Evolutionary conservation across 2,329 filamentous ascomycete genomes (phyloP), one percentile per base, ranked within the genome.

Genomic region (Scedosporium aurantiacum): DNA sequence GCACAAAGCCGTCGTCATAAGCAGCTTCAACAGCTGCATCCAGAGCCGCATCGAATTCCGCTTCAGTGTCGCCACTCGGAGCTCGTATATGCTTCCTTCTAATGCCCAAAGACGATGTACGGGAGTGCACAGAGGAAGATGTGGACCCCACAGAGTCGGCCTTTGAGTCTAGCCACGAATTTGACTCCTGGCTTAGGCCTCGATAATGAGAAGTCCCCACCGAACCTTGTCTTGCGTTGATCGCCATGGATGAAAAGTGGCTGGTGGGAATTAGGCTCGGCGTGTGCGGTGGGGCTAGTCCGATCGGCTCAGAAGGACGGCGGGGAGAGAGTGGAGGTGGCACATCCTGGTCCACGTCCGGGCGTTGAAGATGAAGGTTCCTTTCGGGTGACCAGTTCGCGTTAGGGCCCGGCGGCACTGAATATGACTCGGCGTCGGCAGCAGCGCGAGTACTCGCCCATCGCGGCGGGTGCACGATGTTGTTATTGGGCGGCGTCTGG

Each of bases 11-110:
- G 64, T 97, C 91, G 70, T 96, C 89, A 71, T 97, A 99, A 4
- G 93, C 94, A 58, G 93, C 93, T 73, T 97, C 94, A 7, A 97
- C 92, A 14, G 94, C 94, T 25, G 92, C 93, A 74, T 97, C 93
- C 52, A 97, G 79, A 3, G 94, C 94, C 7, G 91, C 91, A 73
- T 97, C 92, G 66, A 97, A 96, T 69, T 96, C 92, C 5, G 90
- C 88, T 71, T 96, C 90, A 0, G 90, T 94, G 32, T 82, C 85
- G 54, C 85, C 86, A 65, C 89, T 93, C 2, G 80, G 71, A 41
- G 79, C 79, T 57, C 88, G 84, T 60, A 90, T 82, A 65, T 89
- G 87, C 68, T 87, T 90, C 65, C 88, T 81, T 64, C 84, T 81
- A 57, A 89, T 74, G 52, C 85, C 82, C 63, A 87, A 75, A 1